Conservation (phyloP, 2,329 filamentous ascomycete genomes). For the Fusarium hostae region DNA sequence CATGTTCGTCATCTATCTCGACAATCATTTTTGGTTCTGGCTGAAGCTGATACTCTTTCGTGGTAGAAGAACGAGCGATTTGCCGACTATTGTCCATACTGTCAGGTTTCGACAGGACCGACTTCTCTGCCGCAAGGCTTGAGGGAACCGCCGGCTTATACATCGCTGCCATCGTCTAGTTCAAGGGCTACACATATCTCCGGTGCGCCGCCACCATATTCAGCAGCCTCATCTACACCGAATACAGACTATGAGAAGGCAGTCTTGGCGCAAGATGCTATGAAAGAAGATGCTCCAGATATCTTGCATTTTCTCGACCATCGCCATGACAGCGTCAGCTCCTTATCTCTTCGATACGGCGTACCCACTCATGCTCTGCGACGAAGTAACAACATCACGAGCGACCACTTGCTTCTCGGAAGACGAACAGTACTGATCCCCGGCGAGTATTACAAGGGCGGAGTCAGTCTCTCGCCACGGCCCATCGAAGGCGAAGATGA, state of each 20-base stretch:
- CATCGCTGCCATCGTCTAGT: constrained; percentile 48
- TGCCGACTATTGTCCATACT: constrained; percentile 76
- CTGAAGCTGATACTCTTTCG: constrained; percentile 13
- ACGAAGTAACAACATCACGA: constrained; percentile 74
- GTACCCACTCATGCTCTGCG: constrained; percentile 73
- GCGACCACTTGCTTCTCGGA: constrained; percentile 76
- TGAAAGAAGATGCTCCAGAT: constrained; percentile 63
- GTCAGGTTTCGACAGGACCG: constrained; percentile 74
- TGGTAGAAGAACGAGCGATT: constrained; percentile 73
- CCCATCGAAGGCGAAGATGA: constrained; percentile 81
- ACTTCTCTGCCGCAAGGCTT: constrained; percentile 70
- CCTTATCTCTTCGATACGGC: constrained; percentile 76
- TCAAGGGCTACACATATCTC: constrained; percentile 38
- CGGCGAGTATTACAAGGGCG: constrained; percentile 73
- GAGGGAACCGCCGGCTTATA: constrained; percentile 75
- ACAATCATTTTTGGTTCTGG: not conserved
- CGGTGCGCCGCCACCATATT: constrained; percentile 56
- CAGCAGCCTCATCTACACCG: constrained; percentile 30
- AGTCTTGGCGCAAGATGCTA: constrained; percentile 37
- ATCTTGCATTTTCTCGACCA: constrained; percentile 80
- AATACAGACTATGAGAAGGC: constrained; percentile 41
- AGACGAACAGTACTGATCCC: constrained; percentile 78
- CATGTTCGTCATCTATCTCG: constrained; percentile 57
- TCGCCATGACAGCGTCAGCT: constrained; percentile 72
- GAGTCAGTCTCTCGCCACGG: constrained; percentile 73